phyloP scores from a whole-genome alignment of 176 grass and related monocot species.

The Leersia perrieri region DNA sequence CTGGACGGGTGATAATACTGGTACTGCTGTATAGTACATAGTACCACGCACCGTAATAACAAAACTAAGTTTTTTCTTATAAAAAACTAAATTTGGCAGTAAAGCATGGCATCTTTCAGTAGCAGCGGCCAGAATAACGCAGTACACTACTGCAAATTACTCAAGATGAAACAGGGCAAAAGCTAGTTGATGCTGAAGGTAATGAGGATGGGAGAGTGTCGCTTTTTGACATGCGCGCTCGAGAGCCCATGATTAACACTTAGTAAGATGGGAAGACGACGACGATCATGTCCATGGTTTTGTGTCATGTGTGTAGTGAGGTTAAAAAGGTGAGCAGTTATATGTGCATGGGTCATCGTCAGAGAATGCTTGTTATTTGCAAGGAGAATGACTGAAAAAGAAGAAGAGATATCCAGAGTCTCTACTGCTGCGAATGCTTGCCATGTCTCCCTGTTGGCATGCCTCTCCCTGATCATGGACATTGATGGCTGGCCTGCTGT shows the following conservation, averaged over 20 bases:
- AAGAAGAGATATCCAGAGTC: neutral
- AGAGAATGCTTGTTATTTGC: neutral
- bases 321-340: slow-evolving; percentile 11
- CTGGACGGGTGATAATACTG: too few species aligned
- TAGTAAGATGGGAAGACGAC: neutral
- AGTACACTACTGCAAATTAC: neutral
- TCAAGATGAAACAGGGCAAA: slow-evolving; percentile 28
- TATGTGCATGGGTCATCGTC: too few species aligned
- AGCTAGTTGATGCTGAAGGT: neutral
- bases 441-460: slow-evolving; percentile 5
- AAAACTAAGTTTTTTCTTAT: too few species aligned
- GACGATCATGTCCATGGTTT: neutral
- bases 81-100: neutral
- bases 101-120: neutral
- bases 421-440: neutral
- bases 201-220: neutral
- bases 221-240: slow-evolving; percentile 60
- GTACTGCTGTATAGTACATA: too few species aligned
- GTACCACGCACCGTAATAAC: too few species aligned
- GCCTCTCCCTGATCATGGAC: neutral
- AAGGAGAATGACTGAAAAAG: slow-evolving; percentile 30
- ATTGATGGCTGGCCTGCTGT: neutral
- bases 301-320: neutral
- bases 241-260: slow-evolving; percentile 46
- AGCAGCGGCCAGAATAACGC: neutral